Evolutionary conservation across 208 protist species (phyloP).

Genomic region (Trypanosoma scelopori): DNA sequence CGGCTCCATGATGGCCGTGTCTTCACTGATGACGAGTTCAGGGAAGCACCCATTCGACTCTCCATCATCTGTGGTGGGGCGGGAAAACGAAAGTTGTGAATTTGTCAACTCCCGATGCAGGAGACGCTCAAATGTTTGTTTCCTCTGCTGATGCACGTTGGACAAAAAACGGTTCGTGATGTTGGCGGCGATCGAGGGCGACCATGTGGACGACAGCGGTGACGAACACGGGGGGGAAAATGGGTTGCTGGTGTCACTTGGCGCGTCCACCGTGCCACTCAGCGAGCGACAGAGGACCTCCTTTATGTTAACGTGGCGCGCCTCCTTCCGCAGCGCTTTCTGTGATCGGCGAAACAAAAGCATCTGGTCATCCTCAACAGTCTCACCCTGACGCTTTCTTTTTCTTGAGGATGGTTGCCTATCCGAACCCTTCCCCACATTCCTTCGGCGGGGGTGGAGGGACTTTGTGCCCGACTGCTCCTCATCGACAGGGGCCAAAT

Average conservation of each 20-base stretch:
- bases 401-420: constrained; percentile 1
- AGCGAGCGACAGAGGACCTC: constrained; percentile 53
- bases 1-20: constrained; percentile 33
- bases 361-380: constrained; percentile 31
- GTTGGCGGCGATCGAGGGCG: constrained; percentile 42
- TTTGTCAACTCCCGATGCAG: constrained; percentile 58
- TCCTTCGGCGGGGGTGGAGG: background rate
- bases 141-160: constrained; percentile 52
- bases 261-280: background rate
- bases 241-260: constrained; percentile 21
- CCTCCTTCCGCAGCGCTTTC: constrained; percentile 64
- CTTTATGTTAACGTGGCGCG: constrained; percentile 57
- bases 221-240: constrained; percentile 29
- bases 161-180: constrained; percentile 82
- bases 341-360: constrained; percentile 66
- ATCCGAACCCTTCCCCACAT: constrained; percentile 18
- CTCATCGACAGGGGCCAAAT: background rate
- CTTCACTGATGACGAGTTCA: constrained; percentile 72
- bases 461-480: background rate
- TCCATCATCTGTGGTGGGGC: constrained; percentile 14
- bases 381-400: constrained; percentile 7
- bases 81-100: constrained; percentile 34
- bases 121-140: constrained; percentile 60
- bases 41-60: background rate
- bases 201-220: constrained; percentile 57